These are phyloP conservation scores for Rhodotorula babjevae DNA, from an alignment of 768 basidiomycete species.

Conservation along the genomic window DNA sequence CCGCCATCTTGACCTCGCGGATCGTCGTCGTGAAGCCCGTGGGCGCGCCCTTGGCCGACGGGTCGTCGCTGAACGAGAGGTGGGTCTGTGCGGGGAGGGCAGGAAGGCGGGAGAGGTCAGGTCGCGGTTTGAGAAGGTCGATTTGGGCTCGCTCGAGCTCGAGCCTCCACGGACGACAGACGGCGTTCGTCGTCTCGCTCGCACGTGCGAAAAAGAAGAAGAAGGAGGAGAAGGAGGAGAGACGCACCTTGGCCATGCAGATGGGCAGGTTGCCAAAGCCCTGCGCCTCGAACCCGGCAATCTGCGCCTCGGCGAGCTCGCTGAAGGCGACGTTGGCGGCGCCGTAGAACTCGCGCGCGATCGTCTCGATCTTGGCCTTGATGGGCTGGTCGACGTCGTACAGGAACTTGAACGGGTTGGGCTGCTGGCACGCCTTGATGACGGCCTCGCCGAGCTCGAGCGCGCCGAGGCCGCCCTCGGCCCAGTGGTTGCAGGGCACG, in stretches of 20 bases:
- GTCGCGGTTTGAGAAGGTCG: slow-evolving; percentile 52
- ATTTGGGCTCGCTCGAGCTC: no score
- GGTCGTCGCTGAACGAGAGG: slow-evolving; percentile 93
- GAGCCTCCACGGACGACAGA: background rate
- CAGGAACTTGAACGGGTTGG: slow-evolving; percentile 74
- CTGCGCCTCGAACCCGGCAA: slow-evolving; percentile 86
- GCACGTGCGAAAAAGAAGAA: no score
- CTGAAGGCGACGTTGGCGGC: slow-evolving; percentile 83
- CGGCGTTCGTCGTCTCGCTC: no score
- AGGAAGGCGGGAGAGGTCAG: slow-evolving; percentile 67
- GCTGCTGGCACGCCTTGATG: slow-evolving; percentile 68
- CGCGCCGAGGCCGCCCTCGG: slow-evolving; percentile 86
- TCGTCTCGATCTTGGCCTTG: slow-evolving; percentile 79
- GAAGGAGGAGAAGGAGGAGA: background rate
- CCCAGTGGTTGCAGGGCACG: slow-evolving; percentile 96
- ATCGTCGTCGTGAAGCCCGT: slow-evolving; percentile 91
- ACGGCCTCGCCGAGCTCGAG: slow-evolving; percentile 87
- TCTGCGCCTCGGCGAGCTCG: slow-evolving; percentile 73
- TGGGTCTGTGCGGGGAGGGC: slow-evolving; percentile 57
- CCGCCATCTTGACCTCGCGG: slow-evolving; percentile 76
- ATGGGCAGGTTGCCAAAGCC: slow-evolving; percentile 68
- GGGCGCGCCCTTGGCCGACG: slow-evolving; percentile 82
- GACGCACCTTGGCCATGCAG: slow-evolving; percentile 39
- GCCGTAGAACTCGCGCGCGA: slow-evolving; percentile 62
- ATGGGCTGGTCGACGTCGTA: slow-evolving; percentile 67